phyloP scores from a whole-genome alignment of 1,284 basidiomycete genomes.

The Rugosomyces carneus region DNA sequence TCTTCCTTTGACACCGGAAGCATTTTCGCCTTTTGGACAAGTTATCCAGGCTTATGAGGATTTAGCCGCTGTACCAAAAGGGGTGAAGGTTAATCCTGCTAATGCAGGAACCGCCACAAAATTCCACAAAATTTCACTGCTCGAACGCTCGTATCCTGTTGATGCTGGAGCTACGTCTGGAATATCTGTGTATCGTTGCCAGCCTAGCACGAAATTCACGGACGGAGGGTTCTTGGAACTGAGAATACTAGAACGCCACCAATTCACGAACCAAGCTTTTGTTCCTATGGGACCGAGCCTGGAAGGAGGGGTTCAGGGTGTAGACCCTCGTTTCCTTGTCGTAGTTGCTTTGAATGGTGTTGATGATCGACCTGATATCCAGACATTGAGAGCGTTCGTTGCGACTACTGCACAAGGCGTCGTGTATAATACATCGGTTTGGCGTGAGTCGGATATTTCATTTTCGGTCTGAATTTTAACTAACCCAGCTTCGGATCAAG shows the following conservation, averaged over 20 bases:
- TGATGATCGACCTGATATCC: conserved; percentile 73
- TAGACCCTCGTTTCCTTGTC: conserved; percentile 66
- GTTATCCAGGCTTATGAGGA: conserved; percentile 82
- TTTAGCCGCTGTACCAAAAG: conserved; percentile 57
- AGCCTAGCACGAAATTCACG: conserved; percentile 43
- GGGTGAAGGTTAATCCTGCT: conserved; percentile 67
- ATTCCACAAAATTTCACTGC: conserved; percentile 78
- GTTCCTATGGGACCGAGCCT: conserved; percentile 71
- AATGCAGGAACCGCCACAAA: conserved; percentile 88
- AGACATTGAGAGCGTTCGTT: conserved; percentile 73
- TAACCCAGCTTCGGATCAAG: conserved; percentile 33
- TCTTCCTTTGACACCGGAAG: conserved; percentile 75
- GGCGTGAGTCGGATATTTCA: conserved; percentile 61
- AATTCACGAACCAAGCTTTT: conserved; percentile 81
- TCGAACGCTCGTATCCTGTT: conserved; percentile 59
- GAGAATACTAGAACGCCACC: conserved; percentile 68
- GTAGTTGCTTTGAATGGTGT: conserved; percentile 74
- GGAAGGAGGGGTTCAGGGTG: conserved; percentile 42
- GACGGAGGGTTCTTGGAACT: conserved; percentile 47
- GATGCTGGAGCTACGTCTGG: conserved; percentile 51
- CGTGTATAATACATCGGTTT: conserved; percentile 74
- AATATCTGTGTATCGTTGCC: conserved; percentile 72
- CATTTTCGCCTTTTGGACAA: conserved; percentile 78
- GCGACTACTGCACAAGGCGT: conserved; percentile 79
- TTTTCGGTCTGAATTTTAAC: conserved; percentile 9